Base-by-base conservation (phyloP, 345 rosid species). In the Hibiscus syriacus region DNA sequence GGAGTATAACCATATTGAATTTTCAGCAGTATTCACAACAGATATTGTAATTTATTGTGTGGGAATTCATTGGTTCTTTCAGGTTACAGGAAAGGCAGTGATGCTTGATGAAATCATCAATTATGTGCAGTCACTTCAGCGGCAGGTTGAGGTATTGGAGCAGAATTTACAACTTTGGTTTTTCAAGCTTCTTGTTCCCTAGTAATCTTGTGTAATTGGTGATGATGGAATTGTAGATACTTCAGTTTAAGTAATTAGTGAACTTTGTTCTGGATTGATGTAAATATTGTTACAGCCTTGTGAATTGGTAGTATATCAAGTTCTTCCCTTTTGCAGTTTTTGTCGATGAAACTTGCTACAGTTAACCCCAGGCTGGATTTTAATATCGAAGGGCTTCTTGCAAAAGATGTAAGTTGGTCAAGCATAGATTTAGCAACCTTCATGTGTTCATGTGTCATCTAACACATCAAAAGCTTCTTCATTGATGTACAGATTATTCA, bases 51-150 rank as follows among this genome's bases (percentile, higher is more conserved):
- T 56, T 73, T 45, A 74, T 59, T 2, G 58, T 6, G n/a, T 76
- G 64, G 61, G 7, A 60, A 50, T 64, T 30, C 27, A 41, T 72
- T 59, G 36, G 43, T 48, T 54, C 69, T 70, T 76, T 72, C 82
- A 94, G 96, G 93, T 94, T 59, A 94, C 97, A 1, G 97, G 99
- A 72, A 94, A 94, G 86, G 99, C 99, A 56, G 96, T 90, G 66
- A 94, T 94, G 99, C 89, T 94, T 27, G 97, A 94, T 74, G 99
- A 94, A 78, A 94, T 91, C 70, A 94, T 94, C 55, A 94, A 94
- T 83, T 94, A 91, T 61, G 97, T 91, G 23, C 95, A 94, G 62
- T 94, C 99, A 20, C 80, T 94, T 39, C 97, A 91, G 77, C 86
- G 97, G 53, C 99, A 94, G 77, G 99, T 94, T 73, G 97, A 94